Base-by-base conservation (phyloP, 1,284 basidiomycete genomes). In the Naganishia liquefaciens region DNA sequence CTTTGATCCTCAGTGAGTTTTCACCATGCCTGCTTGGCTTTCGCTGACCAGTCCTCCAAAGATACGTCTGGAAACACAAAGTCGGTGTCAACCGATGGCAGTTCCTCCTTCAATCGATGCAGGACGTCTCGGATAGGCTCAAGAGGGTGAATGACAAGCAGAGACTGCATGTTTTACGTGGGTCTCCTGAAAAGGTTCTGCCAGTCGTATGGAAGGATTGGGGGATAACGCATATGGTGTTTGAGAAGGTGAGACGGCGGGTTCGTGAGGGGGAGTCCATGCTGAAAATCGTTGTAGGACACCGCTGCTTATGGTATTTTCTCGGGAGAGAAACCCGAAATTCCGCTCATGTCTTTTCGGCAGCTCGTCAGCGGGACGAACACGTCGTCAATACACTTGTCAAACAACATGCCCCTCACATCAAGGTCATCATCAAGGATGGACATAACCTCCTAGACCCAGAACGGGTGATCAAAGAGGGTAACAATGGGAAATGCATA, bases 221-320 rank as follows among this genome's bases (percentile, higher is more conserved):
- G 82, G 72, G 75, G 11, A 81, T 84, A 47, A 82, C 81, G 5
- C 81, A 82, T 74, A 68, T 82, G 54, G 79, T 80, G 30, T 82
- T 79, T 68, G 79, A 79, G 64, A 79, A 74, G 52, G 72, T 73
- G 47, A 58, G 53, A 57, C 61, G 55, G 69, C 13, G 27, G 63
- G 17, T 70, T 69, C 60, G 46, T 54, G 46, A n/a, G 62, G 28
- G 3, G n/a, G 28, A 17, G n/a, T 17, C 39, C 39, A 40, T 2
- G 4, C n/a, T 21, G 30, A 33, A 17, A 9, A 2, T 1, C 25
- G 2, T 3, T 10, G 15, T 39, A 71, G 68, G 75, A 75, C 64
- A 72, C 70, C 11, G 69, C 70, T 54, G 72, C 73, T 65, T 75
- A 78, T 66, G 63, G 63, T 58, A n/a, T 37, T 43, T 52, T 7